Percentiles rank a stretch among this genome's conserved stretches.
phyloP scores from a whole-genome alignment of 2,329 filamentous ascomycete species.

The Beauveria rudraprayagi region DNA sequence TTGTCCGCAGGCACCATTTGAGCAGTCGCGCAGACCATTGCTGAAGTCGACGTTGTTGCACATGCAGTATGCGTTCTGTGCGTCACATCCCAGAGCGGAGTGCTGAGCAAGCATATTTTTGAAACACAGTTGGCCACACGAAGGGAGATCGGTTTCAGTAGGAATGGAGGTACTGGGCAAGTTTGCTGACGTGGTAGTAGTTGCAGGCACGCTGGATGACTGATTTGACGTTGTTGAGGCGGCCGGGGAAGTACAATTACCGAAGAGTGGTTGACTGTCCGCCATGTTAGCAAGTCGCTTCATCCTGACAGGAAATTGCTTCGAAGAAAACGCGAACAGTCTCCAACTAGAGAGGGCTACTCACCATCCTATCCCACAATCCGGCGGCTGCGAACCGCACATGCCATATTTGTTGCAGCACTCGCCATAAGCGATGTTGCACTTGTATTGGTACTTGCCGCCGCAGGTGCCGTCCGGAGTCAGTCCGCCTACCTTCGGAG shows the following conservation, averaged over 20 bases:
- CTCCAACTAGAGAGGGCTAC: neutral
- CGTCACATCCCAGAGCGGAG: constrained; percentile 9
- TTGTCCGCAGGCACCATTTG: constrained; percentile 9
- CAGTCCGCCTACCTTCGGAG: neutral
- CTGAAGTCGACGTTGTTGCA: constrained; percentile 14
- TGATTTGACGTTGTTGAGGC: neutral
- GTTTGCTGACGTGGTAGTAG: neutral
- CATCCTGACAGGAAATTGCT: too few relatives aligned
- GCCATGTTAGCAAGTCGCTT: too few relatives aligned
- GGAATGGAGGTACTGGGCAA: neutral
- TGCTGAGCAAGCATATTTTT: constrained; percentile 2
- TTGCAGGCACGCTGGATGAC: neutral
- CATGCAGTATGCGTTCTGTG: constrained; percentile 9
- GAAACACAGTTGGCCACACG: neutral
- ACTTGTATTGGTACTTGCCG: neutral
- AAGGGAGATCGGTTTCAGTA: neutral
- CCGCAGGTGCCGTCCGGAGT: neutral
- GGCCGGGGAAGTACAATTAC: neutral
- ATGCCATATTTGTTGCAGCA: neutral
- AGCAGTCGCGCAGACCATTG: constrained; percentile 14
- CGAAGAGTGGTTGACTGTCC: neutral
- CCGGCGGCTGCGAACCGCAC: neutral
- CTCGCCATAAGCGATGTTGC: neutral
- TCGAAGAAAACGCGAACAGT: neutral
- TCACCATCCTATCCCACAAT: neutral